A percentile compares a stretch with the other conserved stretches of the same genome.
These are phyloP conservation scores for Sesbania bispinosa DNA, from an alignment of 306 rosid species.

Conservation along the genomic window DNA sequence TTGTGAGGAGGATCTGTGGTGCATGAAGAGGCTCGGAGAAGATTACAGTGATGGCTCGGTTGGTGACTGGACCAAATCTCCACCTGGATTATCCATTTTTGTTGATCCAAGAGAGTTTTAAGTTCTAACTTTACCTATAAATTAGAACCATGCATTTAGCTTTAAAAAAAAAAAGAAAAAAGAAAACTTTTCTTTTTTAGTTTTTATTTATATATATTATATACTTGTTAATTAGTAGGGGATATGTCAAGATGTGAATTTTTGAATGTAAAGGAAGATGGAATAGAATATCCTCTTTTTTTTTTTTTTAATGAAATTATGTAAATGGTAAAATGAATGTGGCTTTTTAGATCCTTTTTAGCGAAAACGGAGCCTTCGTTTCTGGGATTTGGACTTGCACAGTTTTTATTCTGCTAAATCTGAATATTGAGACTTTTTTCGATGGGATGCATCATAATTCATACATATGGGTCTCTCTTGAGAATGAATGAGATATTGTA, in stretches of 20 bases:
- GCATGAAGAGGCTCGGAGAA: conserved; percentile 76
- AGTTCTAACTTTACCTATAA: not conserved
- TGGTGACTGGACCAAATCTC: conserved; percentile 96
- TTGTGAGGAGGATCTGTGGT: conserved; percentile 83
- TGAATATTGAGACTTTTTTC: not conserved
- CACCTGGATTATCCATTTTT: conserved; percentile 78
- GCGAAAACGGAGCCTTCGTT: conserved; percentile 28
- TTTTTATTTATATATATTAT: not conserved
- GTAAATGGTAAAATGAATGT: conserved; percentile 38
- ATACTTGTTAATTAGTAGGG: not conserved
- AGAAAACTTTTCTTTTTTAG: not conserved
- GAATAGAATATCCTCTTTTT: conserved; percentile 7
- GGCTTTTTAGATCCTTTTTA: conserved; percentile 34
- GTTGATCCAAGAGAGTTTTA: conserved; percentile 94
- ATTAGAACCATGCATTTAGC: not conserved
- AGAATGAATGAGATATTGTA: not conserved
- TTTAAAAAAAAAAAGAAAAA: not conserved
- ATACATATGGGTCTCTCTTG: not conserved
- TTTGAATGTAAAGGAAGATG: conserved; percentile 25
- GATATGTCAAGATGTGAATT: conserved; percentile 20
- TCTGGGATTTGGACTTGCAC: not conserved
- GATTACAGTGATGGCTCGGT: conserved; percentile 91
- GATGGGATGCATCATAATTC: not conserved
- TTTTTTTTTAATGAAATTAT: not conserved
- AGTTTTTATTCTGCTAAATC: not conserved